Base-by-base conservation (phyloP, 2,329 filamentous ascomycete species). In the Colletotrichum gloeosporioides region DNA sequence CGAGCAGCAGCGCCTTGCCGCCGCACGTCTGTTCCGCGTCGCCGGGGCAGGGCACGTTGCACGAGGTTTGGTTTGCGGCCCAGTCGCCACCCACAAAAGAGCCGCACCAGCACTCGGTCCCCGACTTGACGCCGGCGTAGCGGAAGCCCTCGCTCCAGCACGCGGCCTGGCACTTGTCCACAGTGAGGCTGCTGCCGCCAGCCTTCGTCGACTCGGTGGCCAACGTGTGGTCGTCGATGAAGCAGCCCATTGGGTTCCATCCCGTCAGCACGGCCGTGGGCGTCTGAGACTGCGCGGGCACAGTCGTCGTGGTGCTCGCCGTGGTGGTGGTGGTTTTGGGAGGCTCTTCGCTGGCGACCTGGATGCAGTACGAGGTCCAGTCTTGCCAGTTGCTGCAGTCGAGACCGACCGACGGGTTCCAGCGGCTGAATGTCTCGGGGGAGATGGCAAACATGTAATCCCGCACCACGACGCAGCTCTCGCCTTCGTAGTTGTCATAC, bases 51-150 rank as follows among this genome's bases (percentile, higher is more conserved):
- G 80, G 78, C 69, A 78, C 80, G 57, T 83, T 82, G 77, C 84
- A 85, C 29, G 80, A 71, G 69, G 72, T 77, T 67, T 49, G 69
- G 62, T 80, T 77, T 31, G 31, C 34, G 29, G 78, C 63, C 77
- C 66, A 73, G 64, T 78, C 78, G 77, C 78, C 77, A 59, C 44
- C 76, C 10, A 80, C 73, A 63, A 82, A 82, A 59, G 81, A 82
- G 68, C 84, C 82, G 79, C 87, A 88, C 78, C 85, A 86, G 77
- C 85, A 87, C 78, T 87, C 82, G 65, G 81, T 80, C n/a, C 80
- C 83, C 76, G 79, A 82, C 75, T 85, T 82, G 9, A 86, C 78
- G 57, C 86, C 87, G 39, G 86, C 86, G 77, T 85, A 86, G 8
- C 66, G 78, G 74, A 83, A 86, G 8, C 80, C 80, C 12, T 82